Evolutionary conservation across 768 basidiomycete genomes (phyloP).

Genomic region (Clitopilus passeckerianus): DNA sequence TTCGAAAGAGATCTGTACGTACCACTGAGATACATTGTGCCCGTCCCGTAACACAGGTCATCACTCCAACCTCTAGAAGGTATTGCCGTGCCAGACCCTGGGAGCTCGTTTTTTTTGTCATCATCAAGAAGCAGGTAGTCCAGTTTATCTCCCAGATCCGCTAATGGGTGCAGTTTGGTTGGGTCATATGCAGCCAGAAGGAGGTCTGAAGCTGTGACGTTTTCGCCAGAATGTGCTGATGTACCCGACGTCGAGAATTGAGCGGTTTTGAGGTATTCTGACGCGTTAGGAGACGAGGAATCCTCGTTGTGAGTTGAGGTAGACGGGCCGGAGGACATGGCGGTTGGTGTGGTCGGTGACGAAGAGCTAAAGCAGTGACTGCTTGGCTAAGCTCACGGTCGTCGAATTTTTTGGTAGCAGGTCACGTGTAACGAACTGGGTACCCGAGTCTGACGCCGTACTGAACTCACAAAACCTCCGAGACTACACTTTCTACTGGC

Average conservation of each 20-base stretch:
- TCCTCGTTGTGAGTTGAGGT: constrained; percentile 19
- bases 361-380: constrained; percentile 8
- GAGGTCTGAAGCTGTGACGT: constrained; percentile 82
- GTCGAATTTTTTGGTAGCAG: constrained; percentile 8
- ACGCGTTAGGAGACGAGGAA: constrained; percentile 42
- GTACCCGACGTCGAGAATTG: constrained; percentile 39
- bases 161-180: constrained; percentile 88
- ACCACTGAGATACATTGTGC: constrained; percentile 98
- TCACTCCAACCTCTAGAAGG: constrained; percentile 98
- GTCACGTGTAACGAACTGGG: neutral
- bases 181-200: constrained; percentile 89
- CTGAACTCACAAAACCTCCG: neutral
- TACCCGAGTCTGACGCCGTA: neutral
- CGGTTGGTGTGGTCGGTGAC: constrained; percentile 8
- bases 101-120: constrained; percentile 88
- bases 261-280: constrained; percentile 41
- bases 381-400: neutral
- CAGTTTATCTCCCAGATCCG: constrained; percentile 86
- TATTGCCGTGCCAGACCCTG: constrained; percentile 86
- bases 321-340: constrained; percentile 25
- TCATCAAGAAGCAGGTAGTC: constrained; percentile 96
- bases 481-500: neutral
- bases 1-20: constrained; percentile 57
- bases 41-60: constrained; percentile 98
- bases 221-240: constrained; percentile 40